Evolutionary conservation across 208 protist species (phyloP).

Genomic region (Leishmania guyanensis): DNA sequence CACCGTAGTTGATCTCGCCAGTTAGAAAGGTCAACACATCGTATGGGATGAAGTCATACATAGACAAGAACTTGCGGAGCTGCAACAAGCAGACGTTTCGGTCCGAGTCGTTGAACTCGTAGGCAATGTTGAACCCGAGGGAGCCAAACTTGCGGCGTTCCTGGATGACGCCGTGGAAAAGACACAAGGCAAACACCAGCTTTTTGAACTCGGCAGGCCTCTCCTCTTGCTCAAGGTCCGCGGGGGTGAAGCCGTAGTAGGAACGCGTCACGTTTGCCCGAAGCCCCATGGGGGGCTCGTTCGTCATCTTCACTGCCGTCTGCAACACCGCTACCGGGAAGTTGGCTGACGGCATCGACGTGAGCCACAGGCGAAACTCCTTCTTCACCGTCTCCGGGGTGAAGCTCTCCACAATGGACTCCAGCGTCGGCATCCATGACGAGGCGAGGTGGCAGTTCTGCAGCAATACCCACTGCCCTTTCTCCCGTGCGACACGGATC

Average conservation of each 20-base stretch:
- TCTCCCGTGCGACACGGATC: constrained; percentile 81
- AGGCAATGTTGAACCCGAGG: constrained; percentile 96
- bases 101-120: constrained; percentile 97
- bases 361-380: constrained; percentile 98
- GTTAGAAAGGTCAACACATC: constrained; percentile 94
- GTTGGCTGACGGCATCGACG: constrained; percentile 95
- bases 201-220: constrained; percentile 91
- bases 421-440: constrained; percentile 94
- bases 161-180: constrained; percentile 96
- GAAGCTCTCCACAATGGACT: constrained; percentile 95
- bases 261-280: constrained; percentile 95
- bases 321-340: constrained; percentile 99
- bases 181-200: constrained; percentile 93
- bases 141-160: constrained; percentile 95
- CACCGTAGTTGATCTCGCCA: constrained; percentile 97
- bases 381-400: constrained; percentile 94
- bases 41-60: constrained; percentile 93
- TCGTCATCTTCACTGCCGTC: constrained; percentile 98
- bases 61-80: constrained; percentile 91
- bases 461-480: constrained; percentile 95
- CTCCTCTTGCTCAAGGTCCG: constrained; percentile 81
- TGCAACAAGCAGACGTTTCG: constrained; percentile 92
- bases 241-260: constrained; percentile 91
- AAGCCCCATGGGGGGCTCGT: constrained; percentile 98
- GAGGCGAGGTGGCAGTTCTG: constrained; percentile 98